These are phyloP conservation scores for Fusarium sp. DNA, from an alignment of 2,329 filamentous ascomycete species.

Conservation along the genomic window DNA sequence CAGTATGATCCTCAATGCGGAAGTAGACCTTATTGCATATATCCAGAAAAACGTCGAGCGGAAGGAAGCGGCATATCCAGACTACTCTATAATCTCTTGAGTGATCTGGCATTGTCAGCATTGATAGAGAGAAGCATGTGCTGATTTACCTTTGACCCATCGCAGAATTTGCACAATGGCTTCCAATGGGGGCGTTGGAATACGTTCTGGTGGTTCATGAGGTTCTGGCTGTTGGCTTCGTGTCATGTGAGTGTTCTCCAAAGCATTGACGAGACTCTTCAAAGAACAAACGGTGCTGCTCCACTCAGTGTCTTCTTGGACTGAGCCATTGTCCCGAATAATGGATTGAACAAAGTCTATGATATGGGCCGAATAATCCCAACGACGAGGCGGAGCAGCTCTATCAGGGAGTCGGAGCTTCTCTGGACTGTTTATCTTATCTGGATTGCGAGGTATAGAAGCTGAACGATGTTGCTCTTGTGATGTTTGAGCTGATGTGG, in stretches of 20 bases:
- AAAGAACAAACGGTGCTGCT: constrained; percentile 11
- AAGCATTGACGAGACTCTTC: not conserved
- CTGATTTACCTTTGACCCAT: constrained; percentile 44
- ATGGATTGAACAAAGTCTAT: constrained; percentile 45
- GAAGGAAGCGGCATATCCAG: constrained; percentile 46
- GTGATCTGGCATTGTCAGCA: constrained; percentile 33
- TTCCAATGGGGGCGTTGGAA: constrained; percentile 42
- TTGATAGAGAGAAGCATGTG: accelerated
- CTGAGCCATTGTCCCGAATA: not conserved
- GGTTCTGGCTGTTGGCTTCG: not conserved
- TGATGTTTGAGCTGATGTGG: not conserved
- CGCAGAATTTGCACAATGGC: constrained; percentile 40
- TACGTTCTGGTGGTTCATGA: not conserved
- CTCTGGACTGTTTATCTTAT: accelerated
- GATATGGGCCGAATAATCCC: constrained; percentile 47
- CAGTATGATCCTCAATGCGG: constrained; percentile 43
- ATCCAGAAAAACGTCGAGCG: constrained; percentile 43
- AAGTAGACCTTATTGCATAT: constrained; percentile 49
- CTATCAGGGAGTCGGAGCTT: accelerated
- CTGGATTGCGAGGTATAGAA: no score
- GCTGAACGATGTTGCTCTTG: not conserved
- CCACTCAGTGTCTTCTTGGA: not conserved
- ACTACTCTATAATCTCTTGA: constrained; percentile 35
- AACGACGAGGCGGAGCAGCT: constrained; percentile 4
- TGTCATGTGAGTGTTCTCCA: not conserved